phyloP scores from a whole-genome alignment of 768 basidiomycete species.

The Suillus subluteus region DNA sequence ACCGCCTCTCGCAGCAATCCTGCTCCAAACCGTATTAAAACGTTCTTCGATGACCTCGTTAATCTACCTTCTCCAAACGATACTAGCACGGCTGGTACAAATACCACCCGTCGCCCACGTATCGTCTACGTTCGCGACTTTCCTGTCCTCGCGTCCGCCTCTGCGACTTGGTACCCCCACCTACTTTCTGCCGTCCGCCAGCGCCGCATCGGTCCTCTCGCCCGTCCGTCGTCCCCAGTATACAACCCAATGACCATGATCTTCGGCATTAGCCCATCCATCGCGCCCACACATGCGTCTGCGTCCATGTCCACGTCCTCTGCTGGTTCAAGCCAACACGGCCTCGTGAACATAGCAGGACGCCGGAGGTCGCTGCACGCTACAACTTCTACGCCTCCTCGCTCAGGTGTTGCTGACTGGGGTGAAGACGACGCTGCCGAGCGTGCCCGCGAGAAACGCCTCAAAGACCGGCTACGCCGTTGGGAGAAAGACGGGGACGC shows the following conservation, averaged over 20 bases:
- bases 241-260: slow-evolving; percentile 79
- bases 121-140: slow-evolving; percentile 87
- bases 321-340: slow-evolving; percentile 31
- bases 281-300: slow-evolving; percentile 35
- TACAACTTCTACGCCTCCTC: slow-evolving; percentile 35
- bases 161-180: slow-evolving; percentile 79
- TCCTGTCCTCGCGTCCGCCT: slow-evolving; percentile 70
- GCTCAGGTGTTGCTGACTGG: slow-evolving; percentile 54
- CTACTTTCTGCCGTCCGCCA: slow-evolving; percentile 79
- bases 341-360: slow-evolving; percentile 50
- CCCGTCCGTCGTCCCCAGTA: slow-evolving; percentile 62
- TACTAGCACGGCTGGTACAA: slow-evolving; percentile 30
- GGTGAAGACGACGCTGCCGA: slow-evolving; percentile 69
- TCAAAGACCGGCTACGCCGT: slow-evolving; percentile 68
- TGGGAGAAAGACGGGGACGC: slow-evolving; percentile 71
- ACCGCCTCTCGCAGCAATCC: slow-evolving; percentile 45
- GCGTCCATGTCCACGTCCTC: slow-evolving; percentile 17
- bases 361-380: slow-evolving; percentile 42
- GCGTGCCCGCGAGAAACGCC: slow-evolving; percentile 69
- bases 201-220: slow-evolving; percentile 67
- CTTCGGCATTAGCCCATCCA: slow-evolving; percentile 85
- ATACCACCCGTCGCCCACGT: slow-evolving; percentile 51
- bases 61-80: slow-evolving; percentile 52
- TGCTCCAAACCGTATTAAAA: slow-evolving; percentile 60
- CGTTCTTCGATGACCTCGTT: slow-evolving; percentile 78